Conservation (phyloP, 2,329 filamentous ascomycete genomes). For the Remersonia thermophila region DNA sequence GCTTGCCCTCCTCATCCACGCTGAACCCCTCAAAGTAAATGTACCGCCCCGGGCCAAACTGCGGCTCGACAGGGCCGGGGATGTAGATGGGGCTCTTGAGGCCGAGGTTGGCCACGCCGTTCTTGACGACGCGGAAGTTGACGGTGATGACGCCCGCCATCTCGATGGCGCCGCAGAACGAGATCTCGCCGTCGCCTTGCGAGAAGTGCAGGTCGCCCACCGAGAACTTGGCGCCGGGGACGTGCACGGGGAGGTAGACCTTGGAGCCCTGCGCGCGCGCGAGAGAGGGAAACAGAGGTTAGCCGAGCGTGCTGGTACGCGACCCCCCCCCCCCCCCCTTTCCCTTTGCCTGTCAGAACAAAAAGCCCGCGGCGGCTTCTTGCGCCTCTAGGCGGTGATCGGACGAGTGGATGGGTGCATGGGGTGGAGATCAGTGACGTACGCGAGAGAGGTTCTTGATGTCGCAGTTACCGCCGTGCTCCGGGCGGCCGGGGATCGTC, state of each 20-base stretch:
- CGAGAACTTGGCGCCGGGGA: conserved; percentile 75
- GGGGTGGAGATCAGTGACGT: no score
- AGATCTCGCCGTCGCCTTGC: conserved; percentile 84
- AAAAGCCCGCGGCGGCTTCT: no score
- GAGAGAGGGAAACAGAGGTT: no score
- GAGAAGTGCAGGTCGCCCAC: conserved; percentile 83
- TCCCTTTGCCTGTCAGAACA: no score
- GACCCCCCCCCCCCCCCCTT: no score
- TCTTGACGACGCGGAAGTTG: conserved; percentile 79
- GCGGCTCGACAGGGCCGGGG: conserved; percentile 76
- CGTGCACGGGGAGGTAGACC: conserved; percentile 79
- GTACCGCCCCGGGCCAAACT: conserved; percentile 70
- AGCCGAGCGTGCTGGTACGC: no score
- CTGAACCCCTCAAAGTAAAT: conserved; percentile 85
- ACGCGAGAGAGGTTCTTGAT: conserved; percentile 23
- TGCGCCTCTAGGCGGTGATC: no score
- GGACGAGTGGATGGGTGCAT: no score
- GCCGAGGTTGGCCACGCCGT: conserved; percentile 58
- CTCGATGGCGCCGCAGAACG: conserved; percentile 81
- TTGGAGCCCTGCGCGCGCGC: conserved; percentile 41
- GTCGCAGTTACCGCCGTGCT: conserved; percentile 55
- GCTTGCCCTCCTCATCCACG: conserved; percentile 77
- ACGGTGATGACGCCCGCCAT: conserved; percentile 88
- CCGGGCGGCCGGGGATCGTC: conserved; percentile 73
- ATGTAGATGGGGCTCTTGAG: conserved; percentile 79